Percentiles rank a stretch among this genome's conserved stretches.
Evolutionary conservation across 768 basidiomycete genomes (phyloP).

Genomic region (Nidularia pulvinata): DNA sequence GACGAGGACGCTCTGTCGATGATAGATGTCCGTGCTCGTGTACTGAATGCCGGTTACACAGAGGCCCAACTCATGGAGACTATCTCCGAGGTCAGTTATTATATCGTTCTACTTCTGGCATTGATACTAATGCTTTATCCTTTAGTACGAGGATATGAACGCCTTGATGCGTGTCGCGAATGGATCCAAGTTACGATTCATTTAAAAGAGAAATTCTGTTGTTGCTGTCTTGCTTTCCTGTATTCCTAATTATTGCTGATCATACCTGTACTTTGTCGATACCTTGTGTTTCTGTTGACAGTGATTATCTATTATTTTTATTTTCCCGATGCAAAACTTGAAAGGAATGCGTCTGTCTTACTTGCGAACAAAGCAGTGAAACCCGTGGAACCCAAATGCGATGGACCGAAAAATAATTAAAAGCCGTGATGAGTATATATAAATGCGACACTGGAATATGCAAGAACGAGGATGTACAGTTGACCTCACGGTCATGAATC

Average conservation of each 20-base stretch:
- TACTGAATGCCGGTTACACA: slow-evolving; percentile 86
- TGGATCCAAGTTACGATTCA: slow-evolving; percentile 76
- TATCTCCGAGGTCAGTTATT: slow-evolving; percentile 64
- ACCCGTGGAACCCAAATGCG: neutral
- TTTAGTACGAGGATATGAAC: slow-evolving; percentile 85
- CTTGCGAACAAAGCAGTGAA: neutral
- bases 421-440: neutral
- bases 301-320: too few relatives aligned
- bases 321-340: neutral
- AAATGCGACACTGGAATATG: neutral
- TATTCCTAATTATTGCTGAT: too few relatives aligned
- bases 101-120: neutral
- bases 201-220: too few relatives aligned
- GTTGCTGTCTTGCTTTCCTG: too few relatives aligned
- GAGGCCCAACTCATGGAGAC: slow-evolving; percentile 90
- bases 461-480: neutral
- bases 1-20: slow-evolving; percentile 78
- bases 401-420: too few relatives aligned
- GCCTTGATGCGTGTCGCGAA: slow-evolving; percentile 85
- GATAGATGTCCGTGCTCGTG: slow-evolving; percentile 85
- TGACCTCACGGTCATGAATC: neutral
- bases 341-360: neutral
- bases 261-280: slow-evolving; percentile 3
- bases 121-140: slow-evolving; percentile 8
- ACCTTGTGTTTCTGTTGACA: neutral